Conservation (phyloP, 2,329 filamentous ascomycete species). For the Diaporthe capsici region DNA sequence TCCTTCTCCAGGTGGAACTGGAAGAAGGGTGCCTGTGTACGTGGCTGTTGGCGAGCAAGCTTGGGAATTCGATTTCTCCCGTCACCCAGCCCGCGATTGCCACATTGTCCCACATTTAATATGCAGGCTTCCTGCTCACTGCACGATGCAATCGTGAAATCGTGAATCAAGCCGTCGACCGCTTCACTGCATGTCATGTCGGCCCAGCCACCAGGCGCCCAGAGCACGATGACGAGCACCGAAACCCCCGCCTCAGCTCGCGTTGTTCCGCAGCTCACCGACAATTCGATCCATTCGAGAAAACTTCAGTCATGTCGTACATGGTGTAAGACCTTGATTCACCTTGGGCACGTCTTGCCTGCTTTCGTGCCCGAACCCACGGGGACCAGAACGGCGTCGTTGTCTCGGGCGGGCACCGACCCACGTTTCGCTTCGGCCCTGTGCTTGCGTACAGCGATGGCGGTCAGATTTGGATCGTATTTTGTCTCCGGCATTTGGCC, state of each 20-base stretch:
- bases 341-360: slow-evolving; percentile 35
- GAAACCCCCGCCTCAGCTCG: slow-evolving; percentile 30
- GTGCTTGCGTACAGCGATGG: slow-evolving; percentile 39
- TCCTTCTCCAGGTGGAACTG: slow-evolving; percentile 2
- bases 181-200: slow-evolving; percentile 26
- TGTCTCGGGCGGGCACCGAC: slow-evolving; percentile 42
- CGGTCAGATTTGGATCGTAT: slow-evolving; percentile 39
- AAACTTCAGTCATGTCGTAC: slow-evolving; percentile 37
- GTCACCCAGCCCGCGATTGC: slow-evolving; percentile 33
- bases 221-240: slow-evolving; percentile 31
- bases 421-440: slow-evolving; percentile 42
- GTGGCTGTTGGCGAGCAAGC: slow-evolving; percentile 27
- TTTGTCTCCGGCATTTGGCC: slow-evolving; percentile 29
- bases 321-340: slow-evolving; percentile 40
- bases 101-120: slow-evolving; percentile 38
- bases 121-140: slow-evolving; percentile 36
- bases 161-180: slow-evolving; percentile 23
- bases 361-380: slow-evolving; percentile 42
- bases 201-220: slow-evolving; percentile 38
- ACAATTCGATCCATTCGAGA: slow-evolving; percentile 39
- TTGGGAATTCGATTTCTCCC: neutral
- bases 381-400: slow-evolving; percentile 21
- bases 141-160: slow-evolving; percentile 38
- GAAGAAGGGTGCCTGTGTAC: neutral
- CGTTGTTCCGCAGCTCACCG: slow-evolving; percentile 38